A percentile compares a stretch with the other conserved stretches of the same genome.
Evolutionary conservation across 805 yeast species (phyloP).

Genomic region (Candida qinlingensis): DNA sequence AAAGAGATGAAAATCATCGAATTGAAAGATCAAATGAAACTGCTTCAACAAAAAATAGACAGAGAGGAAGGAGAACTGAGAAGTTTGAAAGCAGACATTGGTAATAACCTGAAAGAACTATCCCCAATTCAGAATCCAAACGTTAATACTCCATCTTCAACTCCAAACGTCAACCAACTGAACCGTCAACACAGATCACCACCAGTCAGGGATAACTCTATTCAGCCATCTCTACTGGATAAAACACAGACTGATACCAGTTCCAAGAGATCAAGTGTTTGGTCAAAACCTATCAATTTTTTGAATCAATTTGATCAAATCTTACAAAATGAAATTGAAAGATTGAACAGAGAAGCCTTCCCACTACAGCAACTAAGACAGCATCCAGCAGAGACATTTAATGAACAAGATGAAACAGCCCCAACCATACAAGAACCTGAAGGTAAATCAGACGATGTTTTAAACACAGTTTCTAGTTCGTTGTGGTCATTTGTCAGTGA

Average conservation of each 20-base stretch:
- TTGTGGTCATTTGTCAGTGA: slow-evolving; percentile 49
- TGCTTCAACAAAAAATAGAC: slow-evolving; percentile 42
- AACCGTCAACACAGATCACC: slow-evolving; percentile 6
- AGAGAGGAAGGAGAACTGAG: slow-evolving; percentile 29
- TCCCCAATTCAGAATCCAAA: slow-evolving; percentile 15
- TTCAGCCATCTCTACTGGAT: not conserved
- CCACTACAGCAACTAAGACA: slow-evolving; percentile 5
- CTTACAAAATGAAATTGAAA: slow-evolving; percentile 62
- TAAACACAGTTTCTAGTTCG: slow-evolving; percentile 34
- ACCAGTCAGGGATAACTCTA: not conserved
- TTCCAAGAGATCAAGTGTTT: slow-evolving; percentile 26
- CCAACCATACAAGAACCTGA: not conserved
- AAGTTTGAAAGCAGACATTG: slow-evolving; percentile 29
- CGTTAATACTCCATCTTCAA: not conserved
- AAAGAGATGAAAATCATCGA: slow-evolving; percentile 68
- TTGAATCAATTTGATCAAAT: slow-evolving; percentile 65
- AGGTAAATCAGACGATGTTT: slow-evolving; percentile 22
- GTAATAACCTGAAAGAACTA: slow-evolving; percentile 23
- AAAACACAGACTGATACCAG: slow-evolving; percentile 1
- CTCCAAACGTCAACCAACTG: not conserved
- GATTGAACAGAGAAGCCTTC: slow-evolving; percentile 27
- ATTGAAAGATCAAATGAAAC: slow-evolving; percentile 46
- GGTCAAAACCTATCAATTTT: slow-evolving; percentile 53
- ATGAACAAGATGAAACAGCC: slow-evolving; percentile 4
- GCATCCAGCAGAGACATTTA: not conserved